Conservation (phyloP, 306 rosid genomes). For the Rosa multiflora region DNA sequence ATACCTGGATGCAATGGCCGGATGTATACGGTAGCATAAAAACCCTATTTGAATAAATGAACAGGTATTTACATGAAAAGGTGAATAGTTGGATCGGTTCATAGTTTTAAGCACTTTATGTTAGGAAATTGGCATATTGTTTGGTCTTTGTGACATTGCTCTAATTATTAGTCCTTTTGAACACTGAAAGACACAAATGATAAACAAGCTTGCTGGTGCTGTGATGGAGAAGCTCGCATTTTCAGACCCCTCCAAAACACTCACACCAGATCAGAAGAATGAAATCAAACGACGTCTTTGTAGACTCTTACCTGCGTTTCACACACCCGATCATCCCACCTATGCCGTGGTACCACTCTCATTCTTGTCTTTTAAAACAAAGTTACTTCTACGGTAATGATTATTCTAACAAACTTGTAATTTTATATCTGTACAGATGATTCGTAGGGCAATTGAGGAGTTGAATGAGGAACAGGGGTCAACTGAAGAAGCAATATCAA, state of each 20-base stretch:
- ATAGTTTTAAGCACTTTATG: not conserved
- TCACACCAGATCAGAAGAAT: not conserved
- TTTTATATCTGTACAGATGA: slow-evolving; percentile 26
- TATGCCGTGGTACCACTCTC: slow-evolving; percentile 21
- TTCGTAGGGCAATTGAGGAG: slow-evolving; percentile 24
- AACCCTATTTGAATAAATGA: not conserved
- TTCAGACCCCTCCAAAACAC: not conserved
- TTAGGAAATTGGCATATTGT: not conserved
- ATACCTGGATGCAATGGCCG: not conserved
- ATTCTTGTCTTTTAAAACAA: not conserved
- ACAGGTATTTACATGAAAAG: not conserved
- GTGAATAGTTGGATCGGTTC: too few relatives aligned
- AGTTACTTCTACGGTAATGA: not conserved
- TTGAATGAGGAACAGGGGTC: slow-evolving; percentile 28
- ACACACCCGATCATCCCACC: slow-evolving; percentile 24
- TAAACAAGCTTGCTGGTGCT: slow-evolving; percentile 16
- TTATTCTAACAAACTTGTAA: not conserved
- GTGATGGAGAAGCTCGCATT: slow-evolving; percentile 3
- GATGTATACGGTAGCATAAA: not conserved
- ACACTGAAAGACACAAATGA: not conserved
- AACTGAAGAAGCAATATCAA: slow-evolving; percentile 28
- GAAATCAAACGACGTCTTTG: not conserved
- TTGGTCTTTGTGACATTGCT: not conserved
- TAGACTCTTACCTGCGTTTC: slow-evolving; percentile 7
- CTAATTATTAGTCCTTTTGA: not conserved